Evolutionary conservation across 148 eudicot species (phyloP).

Genomic region (Rhododendron mucronatum): DNA sequence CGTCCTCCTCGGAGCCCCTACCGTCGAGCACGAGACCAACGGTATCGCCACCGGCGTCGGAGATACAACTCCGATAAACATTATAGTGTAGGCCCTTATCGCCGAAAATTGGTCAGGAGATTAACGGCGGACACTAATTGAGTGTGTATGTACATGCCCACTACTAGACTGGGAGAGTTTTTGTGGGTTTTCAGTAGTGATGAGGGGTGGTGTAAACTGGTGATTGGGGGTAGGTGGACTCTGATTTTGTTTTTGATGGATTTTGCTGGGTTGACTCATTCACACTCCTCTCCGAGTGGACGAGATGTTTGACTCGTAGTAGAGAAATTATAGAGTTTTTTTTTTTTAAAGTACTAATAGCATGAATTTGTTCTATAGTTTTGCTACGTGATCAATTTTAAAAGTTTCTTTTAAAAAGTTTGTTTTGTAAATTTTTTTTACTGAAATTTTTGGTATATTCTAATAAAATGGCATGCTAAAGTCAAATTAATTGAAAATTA

Average conservation of each 20-base stretch:
- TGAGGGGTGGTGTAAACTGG: not conserved
- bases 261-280: not conserved
- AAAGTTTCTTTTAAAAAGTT: too few relatives aligned
- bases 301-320: too few relatives aligned
- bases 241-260: not conserved
- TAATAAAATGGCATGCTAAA: too few relatives aligned
- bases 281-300: not conserved
- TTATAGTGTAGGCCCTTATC: not conserved
- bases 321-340: too few relatives aligned
- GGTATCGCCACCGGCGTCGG: constrained; percentile 2
- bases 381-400: too few relatives aligned
- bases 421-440: too few relatives aligned
- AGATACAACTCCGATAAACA: not conserved
- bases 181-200: not conserved
- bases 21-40: not conserved
- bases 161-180: not conserved
- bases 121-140: not conserved
- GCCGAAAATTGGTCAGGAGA: not conserved
- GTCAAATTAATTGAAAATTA: too few relatives aligned
- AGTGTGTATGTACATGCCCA: not conserved
- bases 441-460: too few relatives aligned
- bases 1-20: not conserved
- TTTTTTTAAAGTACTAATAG: too few relatives aligned
- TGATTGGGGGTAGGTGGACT: not conserved
- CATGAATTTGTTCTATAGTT: too few relatives aligned